phyloP scores from a whole-genome alignment of 1,284 basidiomycete genomes.

The Pseudozyma thailandica region DNA sequence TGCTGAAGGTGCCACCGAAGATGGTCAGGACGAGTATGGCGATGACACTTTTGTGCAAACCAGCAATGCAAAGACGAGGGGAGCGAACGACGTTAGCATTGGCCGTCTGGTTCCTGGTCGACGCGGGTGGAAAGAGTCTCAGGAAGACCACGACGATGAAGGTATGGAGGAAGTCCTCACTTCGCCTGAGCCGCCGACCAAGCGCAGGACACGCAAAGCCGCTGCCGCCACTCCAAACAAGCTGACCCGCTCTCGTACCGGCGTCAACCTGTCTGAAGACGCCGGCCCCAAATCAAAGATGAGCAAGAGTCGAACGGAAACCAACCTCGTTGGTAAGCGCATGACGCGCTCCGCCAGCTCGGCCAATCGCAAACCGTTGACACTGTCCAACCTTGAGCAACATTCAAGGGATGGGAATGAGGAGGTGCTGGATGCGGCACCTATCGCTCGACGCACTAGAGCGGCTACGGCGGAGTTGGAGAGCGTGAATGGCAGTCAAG shows the following conservation, averaged over 20 bases:
- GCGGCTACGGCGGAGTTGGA: slow-evolving; percentile 46
- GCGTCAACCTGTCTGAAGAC: slow-evolving; percentile 11
- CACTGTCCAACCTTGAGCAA: slow-evolving; percentile 44
- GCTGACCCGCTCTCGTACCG: slow-evolving; percentile 31
- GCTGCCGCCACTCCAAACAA: slow-evolving; percentile 10
- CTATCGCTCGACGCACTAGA: slow-evolving; percentile 40
- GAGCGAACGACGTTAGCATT: slow-evolving; percentile 16
- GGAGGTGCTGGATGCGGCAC: slow-evolving; percentile 8
- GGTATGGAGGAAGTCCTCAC: slow-evolving; percentile 11
- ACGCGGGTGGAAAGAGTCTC: slow-evolving; percentile 30
- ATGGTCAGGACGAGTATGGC: slow-evolving; percentile 10
- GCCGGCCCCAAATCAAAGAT: neutral
- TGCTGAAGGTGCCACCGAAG: neutral
- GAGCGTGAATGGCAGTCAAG: slow-evolving; percentile 22
- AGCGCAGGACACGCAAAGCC: slow-evolving; percentile 27
- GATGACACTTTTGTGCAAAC: slow-evolving; percentile 44
- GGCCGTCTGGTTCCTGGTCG: slow-evolving; percentile 43
- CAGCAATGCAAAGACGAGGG: neutral
- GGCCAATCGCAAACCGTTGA: slow-evolving; percentile 44
- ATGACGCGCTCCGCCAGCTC: slow-evolving; percentile 38
- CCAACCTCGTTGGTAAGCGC: slow-evolving; percentile 11
- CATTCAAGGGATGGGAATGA: slow-evolving; percentile 9
- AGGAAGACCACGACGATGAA: slow-evolving; percentile 16
- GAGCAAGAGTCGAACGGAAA: slow-evolving; percentile 22
- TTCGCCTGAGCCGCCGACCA: slow-evolving; percentile 23